Conservation (phyloP, 169 alveolate genomes). For the Theileria parva region DNA sequence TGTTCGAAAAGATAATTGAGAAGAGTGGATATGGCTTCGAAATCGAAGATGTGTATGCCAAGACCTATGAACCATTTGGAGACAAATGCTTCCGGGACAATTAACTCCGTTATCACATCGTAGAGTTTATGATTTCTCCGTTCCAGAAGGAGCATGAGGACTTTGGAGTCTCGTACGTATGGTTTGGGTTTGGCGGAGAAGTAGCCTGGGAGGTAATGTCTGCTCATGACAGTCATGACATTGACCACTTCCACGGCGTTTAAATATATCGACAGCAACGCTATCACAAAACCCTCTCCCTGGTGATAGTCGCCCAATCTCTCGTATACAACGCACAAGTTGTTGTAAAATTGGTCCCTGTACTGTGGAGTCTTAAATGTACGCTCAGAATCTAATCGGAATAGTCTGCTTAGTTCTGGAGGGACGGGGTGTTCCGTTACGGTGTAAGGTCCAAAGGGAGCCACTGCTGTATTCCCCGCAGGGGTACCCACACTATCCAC, state of each 20-base stretch:
- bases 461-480: background rate
- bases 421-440: too few species aligned
- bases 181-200: slow-evolving; percentile 75
- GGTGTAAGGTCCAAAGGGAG: too few species aligned
- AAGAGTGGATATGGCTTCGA: slow-evolving; percentile 67
- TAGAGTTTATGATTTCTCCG: slow-evolving; percentile 56
- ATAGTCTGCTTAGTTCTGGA: slow-evolving; percentile 70
- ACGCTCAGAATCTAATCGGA: slow-evolving; percentile 74
- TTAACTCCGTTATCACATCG: slow-evolving; percentile 62
- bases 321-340: slow-evolving; percentile 60
- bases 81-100: slow-evolving; percentile 79
- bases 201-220: slow-evolving; percentile 70
- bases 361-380: slow-evolving; percentile 68
- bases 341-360: slow-evolving; percentile 51
- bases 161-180: slow-evolving; percentile 76
- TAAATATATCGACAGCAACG: slow-evolving; percentile 71
- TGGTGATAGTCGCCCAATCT: slow-evolving; percentile 79
- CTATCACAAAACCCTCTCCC: slow-evolving; percentile 76
- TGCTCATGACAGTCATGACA: slow-evolving; percentile 63
- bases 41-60: slow-evolving; percentile 71
- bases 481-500: too few species aligned
- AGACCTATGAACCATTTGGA: slow-evolving; percentile 82
- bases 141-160: slow-evolving; percentile 70
- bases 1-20: slow-evolving; percentile 60
- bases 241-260: slow-evolving; percentile 66